A percentile compares a stretch with the other conserved stretches of the same genome.
Evolutionary conservation across 352 stramenopile genomes (phyloP).

Genomic region (Phytophthora megakarya): DNA sequence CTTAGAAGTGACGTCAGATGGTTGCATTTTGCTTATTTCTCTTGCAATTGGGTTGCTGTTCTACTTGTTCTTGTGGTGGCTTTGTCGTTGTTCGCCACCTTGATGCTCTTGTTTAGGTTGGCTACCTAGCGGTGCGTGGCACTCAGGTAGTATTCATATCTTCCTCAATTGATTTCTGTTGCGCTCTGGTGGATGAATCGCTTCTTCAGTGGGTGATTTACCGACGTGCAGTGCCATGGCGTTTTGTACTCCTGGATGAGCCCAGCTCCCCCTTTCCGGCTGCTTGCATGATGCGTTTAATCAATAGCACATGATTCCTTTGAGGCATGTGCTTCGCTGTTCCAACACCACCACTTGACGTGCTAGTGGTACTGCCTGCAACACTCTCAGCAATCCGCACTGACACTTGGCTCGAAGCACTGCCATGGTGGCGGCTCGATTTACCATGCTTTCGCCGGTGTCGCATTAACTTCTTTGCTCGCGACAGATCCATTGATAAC

Average conservation of each 20-base stretch:
- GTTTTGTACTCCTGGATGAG: conserved; percentile 19
- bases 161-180: background rate
- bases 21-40: no score
- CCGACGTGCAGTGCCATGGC: conserved; percentile 15
- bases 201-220: conserved; percentile 3
- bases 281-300: conserved; percentile 59
- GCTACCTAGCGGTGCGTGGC: no score
- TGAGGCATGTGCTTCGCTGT: conserved; percentile 69
- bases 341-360: conserved; percentile 35
- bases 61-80: no score
- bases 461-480: conserved; percentile 13
- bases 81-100: no score
- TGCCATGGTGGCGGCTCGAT: conserved; percentile 15
- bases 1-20: no score
- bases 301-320: conserved; percentile 53
- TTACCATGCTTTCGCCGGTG: conserved; percentile 30
- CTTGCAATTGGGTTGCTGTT: no score
- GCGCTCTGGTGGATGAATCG: background rate
- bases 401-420: conserved; percentile 29
- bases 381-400: conserved; percentile 43
- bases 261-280: conserved; percentile 28
- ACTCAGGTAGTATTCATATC: no score
- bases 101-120: no score
- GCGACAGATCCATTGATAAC: conserved; percentile 21
- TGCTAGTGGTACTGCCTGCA: conserved; percentile 24